Percentiles rank a stretch among this genome's conserved stretches.
These are phyloP conservation scores for Apophysomyces trapeziformis DNA, from an alignment of 371 early-diverging fungal genomes.

Conservation along the genomic window DNA sequence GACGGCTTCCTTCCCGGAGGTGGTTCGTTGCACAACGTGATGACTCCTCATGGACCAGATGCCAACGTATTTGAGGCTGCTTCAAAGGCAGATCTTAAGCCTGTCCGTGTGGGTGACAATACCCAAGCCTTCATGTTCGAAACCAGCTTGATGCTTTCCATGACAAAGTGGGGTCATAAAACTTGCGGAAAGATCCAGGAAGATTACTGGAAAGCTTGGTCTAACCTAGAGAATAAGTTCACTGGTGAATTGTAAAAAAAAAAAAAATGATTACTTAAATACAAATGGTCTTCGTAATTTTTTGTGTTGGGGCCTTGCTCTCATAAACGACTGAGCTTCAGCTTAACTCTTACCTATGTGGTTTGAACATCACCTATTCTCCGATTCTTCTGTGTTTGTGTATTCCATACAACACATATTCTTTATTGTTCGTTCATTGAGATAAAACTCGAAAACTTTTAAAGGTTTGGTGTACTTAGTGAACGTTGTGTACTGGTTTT, in stretches of 20 bases:
- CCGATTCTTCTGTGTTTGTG: too few species aligned
- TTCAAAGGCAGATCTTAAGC: conserved; percentile 71
- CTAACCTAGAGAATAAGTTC: conserved; percentile 61
- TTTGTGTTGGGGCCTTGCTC: too few species aligned
- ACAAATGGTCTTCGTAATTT: too few species aligned
- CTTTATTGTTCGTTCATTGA: too few species aligned
- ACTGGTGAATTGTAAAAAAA: background rate
- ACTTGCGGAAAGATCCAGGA: conserved; percentile 73
- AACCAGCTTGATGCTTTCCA: conserved; percentile 77
- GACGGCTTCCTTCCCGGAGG: conserved; percentile 94
- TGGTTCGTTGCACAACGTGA: conserved; percentile 82
- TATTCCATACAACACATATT: too few species aligned
- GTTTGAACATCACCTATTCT: too few species aligned
- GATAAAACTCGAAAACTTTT: too few species aligned
- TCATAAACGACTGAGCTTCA: too few species aligned
- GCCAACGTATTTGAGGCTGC: conserved; percentile 81
- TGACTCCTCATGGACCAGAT: conserved; percentile 97
- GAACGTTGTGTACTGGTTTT: too few species aligned
- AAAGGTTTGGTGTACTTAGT: too few species aligned
- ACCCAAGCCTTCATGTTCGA: conserved; percentile 98
- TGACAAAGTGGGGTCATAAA: conserved; percentile 86
- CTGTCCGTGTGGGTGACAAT: conserved; percentile 79
- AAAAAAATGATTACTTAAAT: too few species aligned
- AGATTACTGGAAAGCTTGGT: conserved; percentile 83
- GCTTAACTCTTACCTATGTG: too few species aligned